These are phyloP conservation scores for Candida ficus DNA, from an alignment of 805 yeast genomes.

Conservation along the genomic window DNA sequence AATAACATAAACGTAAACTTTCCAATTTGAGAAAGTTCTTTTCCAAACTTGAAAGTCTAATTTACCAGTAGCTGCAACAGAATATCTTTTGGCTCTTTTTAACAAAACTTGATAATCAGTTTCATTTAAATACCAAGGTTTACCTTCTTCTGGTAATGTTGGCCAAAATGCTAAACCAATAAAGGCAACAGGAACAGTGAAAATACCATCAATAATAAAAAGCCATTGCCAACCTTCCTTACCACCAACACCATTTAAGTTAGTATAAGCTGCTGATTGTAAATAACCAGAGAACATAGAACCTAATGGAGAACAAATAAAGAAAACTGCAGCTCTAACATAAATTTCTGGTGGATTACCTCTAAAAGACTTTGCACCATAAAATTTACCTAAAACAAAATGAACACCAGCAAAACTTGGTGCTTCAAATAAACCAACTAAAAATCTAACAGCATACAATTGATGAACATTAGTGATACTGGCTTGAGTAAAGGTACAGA, in stretches of 20 bases:
- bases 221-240: constrained; percentile 61
- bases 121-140: constrained; percentile 3
- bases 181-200: constrained; percentile 5
- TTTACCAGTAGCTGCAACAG: constrained; percentile 1
- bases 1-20: constrained; percentile 3
- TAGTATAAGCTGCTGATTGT: constrained; percentile 6
- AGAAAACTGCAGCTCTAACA: constrained; percentile 18
- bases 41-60: constrained; percentile 2
- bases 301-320: background rate
- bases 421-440: constrained; percentile 14
- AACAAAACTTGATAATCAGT: background rate
- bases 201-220: constrained; percentile 27
- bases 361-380: background rate
- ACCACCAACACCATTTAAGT: constrained; percentile 37
- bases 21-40: constrained; percentile 4
- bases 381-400: constrained; percentile 1
- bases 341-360: constrained; percentile 5
- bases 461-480: constrained; percentile 2
- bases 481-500: constrained; percentile 7
- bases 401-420: constrained; percentile 4
- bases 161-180: constrained; percentile 5
- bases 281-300: constrained; percentile 5
- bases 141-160: constrained; percentile 4
- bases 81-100: constrained; percentile 4
- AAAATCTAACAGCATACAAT: constrained; percentile 22